phyloP scores from a whole-genome alignment of 176 grass and related monocot genomes.

The Rhynchospora pubera region DNA sequence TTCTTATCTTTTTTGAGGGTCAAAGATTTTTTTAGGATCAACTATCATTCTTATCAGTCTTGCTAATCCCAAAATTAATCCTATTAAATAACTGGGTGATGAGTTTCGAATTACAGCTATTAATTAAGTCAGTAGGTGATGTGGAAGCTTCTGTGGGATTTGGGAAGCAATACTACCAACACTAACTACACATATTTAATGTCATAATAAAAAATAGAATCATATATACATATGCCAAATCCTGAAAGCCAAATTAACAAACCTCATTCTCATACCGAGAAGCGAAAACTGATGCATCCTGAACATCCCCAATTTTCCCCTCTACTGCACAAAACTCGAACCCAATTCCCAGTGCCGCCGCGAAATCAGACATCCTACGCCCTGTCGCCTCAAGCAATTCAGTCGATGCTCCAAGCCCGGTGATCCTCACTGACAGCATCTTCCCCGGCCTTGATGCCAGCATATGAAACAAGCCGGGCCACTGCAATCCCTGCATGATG shows the following conservation, averaged over 20 bases:
- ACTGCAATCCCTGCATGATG: slow-evolving; percentile 94
- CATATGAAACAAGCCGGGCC: slow-evolving; percentile 87
- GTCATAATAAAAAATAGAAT: too few relatives aligned
- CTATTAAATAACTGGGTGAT: too few relatives aligned
- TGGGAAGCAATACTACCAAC: too few relatives aligned
- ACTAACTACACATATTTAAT: too few relatives aligned
- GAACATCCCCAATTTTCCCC: slow-evolving; percentile 69
- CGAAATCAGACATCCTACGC: slow-evolving; percentile 68
- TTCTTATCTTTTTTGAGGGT: too few relatives aligned
- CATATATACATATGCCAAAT: not conserved
- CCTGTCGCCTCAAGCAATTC: slow-evolving; percentile 75
- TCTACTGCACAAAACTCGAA: slow-evolving; percentile 73
- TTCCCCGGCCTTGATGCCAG: slow-evolving; percentile 55
- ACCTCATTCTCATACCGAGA: slow-evolving; percentile 33
- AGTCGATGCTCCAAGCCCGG: slow-evolving; percentile 65
- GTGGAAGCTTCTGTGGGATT: too few relatives aligned
- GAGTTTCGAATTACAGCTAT: too few relatives aligned
- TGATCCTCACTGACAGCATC: slow-evolving; percentile 57
- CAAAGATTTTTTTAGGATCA: too few relatives aligned
- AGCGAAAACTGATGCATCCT: slow-evolving; percentile 34
- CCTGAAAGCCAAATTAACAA: not conserved
- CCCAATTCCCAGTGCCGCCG: slow-evolving; percentile 41
- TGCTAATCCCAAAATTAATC: too few relatives aligned
- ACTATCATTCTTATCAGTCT: too few relatives aligned
- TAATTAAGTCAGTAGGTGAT: too few relatives aligned